Conservation (phyloP, 78 protist genomes). For the Dictyostelium capitatum region DNA sequence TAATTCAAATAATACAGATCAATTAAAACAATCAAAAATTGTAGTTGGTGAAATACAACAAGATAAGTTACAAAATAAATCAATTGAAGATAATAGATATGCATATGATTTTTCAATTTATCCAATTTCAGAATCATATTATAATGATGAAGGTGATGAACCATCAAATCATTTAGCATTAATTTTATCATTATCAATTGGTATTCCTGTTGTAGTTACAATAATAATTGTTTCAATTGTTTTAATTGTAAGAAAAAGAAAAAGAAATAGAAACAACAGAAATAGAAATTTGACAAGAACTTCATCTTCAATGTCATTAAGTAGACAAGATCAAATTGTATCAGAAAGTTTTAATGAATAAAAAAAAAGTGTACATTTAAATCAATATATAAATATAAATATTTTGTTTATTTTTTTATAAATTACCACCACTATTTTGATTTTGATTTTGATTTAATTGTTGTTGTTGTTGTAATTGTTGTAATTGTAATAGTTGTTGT, state of each 20-base stretch:
- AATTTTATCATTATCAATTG: not conserved
- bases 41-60: not conserved
- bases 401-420: too few species aligned
- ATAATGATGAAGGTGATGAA: not conserved
- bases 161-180: not conserved
- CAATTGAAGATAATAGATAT: constrained; percentile 5
- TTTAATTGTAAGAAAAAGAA: not conserved
- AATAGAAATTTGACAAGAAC: too few species aligned
- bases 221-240: not conserved
- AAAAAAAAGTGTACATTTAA: too few species aligned
- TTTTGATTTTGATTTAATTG: not conserved
- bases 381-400: too few species aligned
- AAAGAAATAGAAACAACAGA: not conserved
- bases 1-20: not conserved
- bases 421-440: too few species aligned
- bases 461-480: not conserved
- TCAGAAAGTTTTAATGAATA: too few species aligned
- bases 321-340: too few species aligned
- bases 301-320: too few species aligned
- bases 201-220: not conserved
- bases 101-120: constrained; percentile 32
- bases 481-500: not conserved
- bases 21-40: not conserved
- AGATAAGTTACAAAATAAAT: not conserved
- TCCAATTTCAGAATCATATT: not conserved